Conservation (phyloP, 805 yeast species). For the Debaryomyces castellii region DNA sequence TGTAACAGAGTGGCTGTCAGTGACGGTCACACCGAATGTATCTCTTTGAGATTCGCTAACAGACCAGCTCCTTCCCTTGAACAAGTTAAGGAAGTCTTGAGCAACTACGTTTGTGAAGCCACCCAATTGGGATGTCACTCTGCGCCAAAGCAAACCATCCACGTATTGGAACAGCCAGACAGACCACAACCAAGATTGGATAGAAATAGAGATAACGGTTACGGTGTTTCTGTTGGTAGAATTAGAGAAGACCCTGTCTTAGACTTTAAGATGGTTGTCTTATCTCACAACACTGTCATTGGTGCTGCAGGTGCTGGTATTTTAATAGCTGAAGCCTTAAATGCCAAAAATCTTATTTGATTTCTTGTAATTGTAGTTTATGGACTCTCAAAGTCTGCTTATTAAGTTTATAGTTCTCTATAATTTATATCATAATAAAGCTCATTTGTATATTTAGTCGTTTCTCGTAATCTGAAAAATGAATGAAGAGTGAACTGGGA, state of each 20-base stretch:
- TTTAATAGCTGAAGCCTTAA: conserved; percentile 86
- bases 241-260: conserved; percentile 89
- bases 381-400: background rate
- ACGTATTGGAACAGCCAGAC: conserved; percentile 85
- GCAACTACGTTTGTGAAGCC: conserved; percentile 83
- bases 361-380: conserved; percentile 1
- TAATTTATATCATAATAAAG: background rate
- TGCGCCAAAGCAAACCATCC: conserved; percentile 91
- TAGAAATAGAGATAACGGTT: conserved; percentile 92
- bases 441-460: background rate
- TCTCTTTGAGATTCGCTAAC: conserved; percentile 77
- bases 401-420: background rate
- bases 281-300: conserved; percentile 94
- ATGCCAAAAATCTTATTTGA: conserved; percentile 72
- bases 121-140: conserved; percentile 76
- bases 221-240: conserved; percentile 93
- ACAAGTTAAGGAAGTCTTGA: conserved; percentile 66
- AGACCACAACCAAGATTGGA: conserved; percentile 98
- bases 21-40: conserved; percentile 97
- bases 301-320: conserved; percentile 99
- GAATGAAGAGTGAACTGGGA: too few species aligned
- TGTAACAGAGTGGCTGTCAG: conserved; percentile 96
- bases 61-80: conserved; percentile 85
- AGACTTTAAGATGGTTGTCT: conserved; percentile 94
- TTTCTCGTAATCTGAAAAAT: background rate